Conservation (phyloP, 2,329 filamentous ascomycete species). For the Fusarium subtropicale region DNA sequence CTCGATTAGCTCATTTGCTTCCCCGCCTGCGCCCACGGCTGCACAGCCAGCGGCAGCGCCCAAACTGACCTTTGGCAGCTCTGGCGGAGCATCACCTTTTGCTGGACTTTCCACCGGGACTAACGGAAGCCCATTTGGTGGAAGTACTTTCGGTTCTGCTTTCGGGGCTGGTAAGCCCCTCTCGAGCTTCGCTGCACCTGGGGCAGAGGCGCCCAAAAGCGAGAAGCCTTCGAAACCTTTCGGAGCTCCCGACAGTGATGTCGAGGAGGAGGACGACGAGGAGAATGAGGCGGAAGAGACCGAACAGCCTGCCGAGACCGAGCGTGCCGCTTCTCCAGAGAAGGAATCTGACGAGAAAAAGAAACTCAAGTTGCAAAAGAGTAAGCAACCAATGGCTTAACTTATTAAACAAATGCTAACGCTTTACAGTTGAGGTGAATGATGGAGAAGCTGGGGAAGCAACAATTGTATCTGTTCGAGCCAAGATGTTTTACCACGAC, state of each 20-base stretch:
- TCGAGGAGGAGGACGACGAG: constrained; percentile 61
- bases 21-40: constrained; percentile 40
- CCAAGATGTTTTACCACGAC: constrained; percentile 86
- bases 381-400: constrained; percentile 57
- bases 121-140: constrained; percentile 57
- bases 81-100: constrained; percentile 60
- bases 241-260: constrained; percentile 77
- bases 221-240: constrained; percentile 78
- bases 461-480: constrained; percentile 79
- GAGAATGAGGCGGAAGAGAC: constrained; percentile 56
- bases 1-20: constrained; percentile 51
- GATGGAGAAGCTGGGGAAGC: constrained; percentile 88
- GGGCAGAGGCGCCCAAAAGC: constrained; percentile 59
- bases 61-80: constrained; percentile 63
- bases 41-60: constrained; percentile 51
- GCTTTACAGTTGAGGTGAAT: constrained; percentile 71
- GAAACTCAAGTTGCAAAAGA: constrained; percentile 74
- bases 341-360: constrained; percentile 73
- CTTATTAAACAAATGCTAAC: constrained; percentile 43
- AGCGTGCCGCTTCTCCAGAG: constrained; percentile 59
- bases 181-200: constrained; percentile 77
- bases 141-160: constrained; percentile 53
- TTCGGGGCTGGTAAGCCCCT: constrained; percentile 61
- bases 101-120: constrained; percentile 55
- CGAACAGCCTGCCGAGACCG: constrained; percentile 60